A percentile compares a stretch with the other conserved stretches of the same genome.
These are phyloP conservation scores for Lantana camara DNA, from an alignment of 257 asterid species.

Conservation along the genomic window DNA sequence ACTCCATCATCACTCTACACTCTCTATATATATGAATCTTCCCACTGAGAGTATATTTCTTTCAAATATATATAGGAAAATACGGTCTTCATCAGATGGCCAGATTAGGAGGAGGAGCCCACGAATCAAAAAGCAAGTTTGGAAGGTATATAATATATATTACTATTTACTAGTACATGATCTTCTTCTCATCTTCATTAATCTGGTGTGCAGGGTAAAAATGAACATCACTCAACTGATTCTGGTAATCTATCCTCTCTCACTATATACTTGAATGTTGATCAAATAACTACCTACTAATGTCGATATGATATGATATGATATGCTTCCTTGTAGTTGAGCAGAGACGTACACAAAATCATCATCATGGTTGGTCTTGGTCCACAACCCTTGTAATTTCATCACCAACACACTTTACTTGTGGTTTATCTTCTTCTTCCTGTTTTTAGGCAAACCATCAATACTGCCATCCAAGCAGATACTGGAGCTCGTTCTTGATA, in stretches of 20 bases:
- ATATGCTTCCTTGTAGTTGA: conserved; percentile 30
- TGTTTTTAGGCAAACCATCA: conserved; percentile 39
- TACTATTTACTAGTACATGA: too few species aligned
- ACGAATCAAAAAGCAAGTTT: conserved; percentile 50
- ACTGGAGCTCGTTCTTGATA: conserved; percentile 74
- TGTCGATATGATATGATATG: too few species aligned
- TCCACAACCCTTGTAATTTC: not conserved
- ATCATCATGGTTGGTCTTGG: conserved; percentile 16
- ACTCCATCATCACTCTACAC: too few species aligned
- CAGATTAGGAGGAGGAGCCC: conserved; percentile 62
- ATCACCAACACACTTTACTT: not conserved
- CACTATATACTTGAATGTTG: too few species aligned
- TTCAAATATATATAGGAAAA: conserved; percentile 18
- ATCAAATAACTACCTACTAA: not conserved
- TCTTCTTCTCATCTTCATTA: too few species aligned
- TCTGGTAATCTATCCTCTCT: too few species aligned
- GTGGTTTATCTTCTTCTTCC: not conserved
- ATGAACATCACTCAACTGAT: conserved; percentile 25
- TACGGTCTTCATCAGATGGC: conserved; percentile 24
- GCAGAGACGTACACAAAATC: conserved; percentile 41
- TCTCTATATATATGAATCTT: too few species aligned
- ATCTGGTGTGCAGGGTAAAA: conserved; percentile 56
- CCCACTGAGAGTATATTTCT: too few species aligned
- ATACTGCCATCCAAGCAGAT: conserved; percentile 61
- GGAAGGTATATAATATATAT: conserved; percentile 43